phyloP scores from a whole-genome alignment of 1,284 basidiomycete genomes.

The Amylostereum chailletii region DNA sequence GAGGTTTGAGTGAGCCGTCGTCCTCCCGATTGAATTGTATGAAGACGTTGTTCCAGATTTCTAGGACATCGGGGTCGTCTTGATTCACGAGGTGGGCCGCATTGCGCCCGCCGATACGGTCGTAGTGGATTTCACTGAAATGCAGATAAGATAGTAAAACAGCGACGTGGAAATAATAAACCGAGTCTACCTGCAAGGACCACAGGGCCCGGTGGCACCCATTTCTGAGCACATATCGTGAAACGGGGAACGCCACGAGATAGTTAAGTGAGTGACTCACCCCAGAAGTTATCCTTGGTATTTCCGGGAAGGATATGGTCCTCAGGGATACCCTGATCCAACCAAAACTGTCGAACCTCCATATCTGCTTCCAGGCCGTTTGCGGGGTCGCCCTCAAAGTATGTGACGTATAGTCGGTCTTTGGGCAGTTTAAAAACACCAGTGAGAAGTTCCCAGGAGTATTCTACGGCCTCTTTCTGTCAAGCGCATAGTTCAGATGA shows the following conservation, averaged over 20 bases:
- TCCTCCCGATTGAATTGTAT: constrained; percentile 97
- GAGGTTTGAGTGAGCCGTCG: constrained; percentile 70
- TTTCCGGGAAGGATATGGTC: constrained; percentile 91
- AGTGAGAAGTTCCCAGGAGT: constrained; percentile 94
- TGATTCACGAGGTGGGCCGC: constrained; percentile 89
- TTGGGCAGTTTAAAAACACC: constrained; percentile 81
- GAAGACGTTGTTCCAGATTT: constrained; percentile 99
- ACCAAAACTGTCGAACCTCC: constrained; percentile 85
- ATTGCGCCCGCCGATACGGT: constrained; percentile 91
- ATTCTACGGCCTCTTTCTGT: constrained; percentile 85
- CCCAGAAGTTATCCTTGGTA: constrained; percentile 99
- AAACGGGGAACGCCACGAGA: constrained; percentile 3
- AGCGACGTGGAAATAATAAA: constrained; percentile 1
- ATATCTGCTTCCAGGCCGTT: constrained; percentile 85
- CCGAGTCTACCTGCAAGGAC: constrained; percentile 77
- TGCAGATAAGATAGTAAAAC: constrained; percentile 5
- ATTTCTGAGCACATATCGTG: constrained; percentile 57
- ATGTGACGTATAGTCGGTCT: constrained; percentile 94
- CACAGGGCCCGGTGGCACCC: constrained; percentile 96
- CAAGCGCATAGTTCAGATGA: not conserved
- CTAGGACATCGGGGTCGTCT: constrained; percentile 93
- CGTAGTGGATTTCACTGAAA: constrained; percentile 88
- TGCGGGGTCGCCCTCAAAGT: constrained; percentile 90
- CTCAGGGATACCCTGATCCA: constrained; percentile 79
- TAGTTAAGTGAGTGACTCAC: constrained; percentile 35